These are phyloP conservation scores for Hypholoma sublateritium DNA, from an alignment of 768 basidiomycete species.

Conservation along the genomic window DNA sequence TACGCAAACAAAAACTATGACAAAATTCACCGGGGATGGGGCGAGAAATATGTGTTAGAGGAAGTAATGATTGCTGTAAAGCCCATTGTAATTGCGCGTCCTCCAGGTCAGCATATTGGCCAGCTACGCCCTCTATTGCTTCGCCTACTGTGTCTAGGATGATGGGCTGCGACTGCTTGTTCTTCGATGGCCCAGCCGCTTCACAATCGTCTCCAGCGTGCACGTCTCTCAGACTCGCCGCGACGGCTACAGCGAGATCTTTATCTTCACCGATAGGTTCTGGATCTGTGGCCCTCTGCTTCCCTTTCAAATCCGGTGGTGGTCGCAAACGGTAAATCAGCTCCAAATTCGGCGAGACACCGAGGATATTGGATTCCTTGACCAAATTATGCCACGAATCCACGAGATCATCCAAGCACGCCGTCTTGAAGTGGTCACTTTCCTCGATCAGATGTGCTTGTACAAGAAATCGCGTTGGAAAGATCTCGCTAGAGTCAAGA, in stretches of 20 bases:
- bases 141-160: neutral
- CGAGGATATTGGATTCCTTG: constrained; percentile 24
- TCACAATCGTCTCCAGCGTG: neutral
- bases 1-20: neutral
- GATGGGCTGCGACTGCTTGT: neutral
- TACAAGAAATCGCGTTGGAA: constrained; percentile 52
- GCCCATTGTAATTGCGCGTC: constrained; percentile 16
- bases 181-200: constrained; percentile 1
- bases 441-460: constrained; percentile 34
- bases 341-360: constrained; percentile 41
- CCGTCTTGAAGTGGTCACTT: constrained; percentile 15
- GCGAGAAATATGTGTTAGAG: neutral
- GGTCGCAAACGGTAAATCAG: constrained; percentile 52
- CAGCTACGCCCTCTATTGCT: neutral
- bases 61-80: constrained; percentile 8
- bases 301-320: constrained; percentile 15
- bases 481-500: constrained; percentile 39
- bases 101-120: neutral
- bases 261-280: constrained; percentile 9
- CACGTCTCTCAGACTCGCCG: constrained; percentile 15
- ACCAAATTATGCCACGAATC: constrained; percentile 30
- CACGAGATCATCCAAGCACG: constrained; percentile 40
- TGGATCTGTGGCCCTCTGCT: constrained; percentile 11
- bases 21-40: neutral
- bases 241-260: constrained; percentile 17